phyloP scores from a whole-genome alignment of 2,329 filamentous ascomycete genomes.

The Xylaria arbuscula region DNA sequence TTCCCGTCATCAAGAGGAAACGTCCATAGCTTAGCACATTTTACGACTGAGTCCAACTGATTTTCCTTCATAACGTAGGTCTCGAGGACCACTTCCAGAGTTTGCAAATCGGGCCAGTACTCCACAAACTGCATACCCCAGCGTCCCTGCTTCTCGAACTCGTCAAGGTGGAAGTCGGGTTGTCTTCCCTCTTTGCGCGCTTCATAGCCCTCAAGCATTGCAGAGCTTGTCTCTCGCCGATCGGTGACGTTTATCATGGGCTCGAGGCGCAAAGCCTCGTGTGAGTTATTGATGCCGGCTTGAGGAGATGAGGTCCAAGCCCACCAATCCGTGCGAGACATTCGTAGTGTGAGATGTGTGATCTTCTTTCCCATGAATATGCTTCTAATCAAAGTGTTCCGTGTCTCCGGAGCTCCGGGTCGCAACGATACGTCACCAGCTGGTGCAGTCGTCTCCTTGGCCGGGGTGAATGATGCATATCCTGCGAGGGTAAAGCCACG shows the following conservation, averaged over 20 bases:
- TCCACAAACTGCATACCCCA: constrained; percentile 45
- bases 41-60: constrained; percentile 43
- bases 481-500: constrained; percentile 36
- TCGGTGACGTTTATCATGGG: constrained; percentile 46
- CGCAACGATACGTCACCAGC: constrained; percentile 8
- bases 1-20: constrained; percentile 42
- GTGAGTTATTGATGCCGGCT: constrained; percentile 17
- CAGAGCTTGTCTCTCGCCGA: constrained; percentile 23
- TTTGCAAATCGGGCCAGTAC: constrained; percentile 45
- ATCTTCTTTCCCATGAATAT: constrained; percentile 41
- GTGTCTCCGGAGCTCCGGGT: constrained; percentile 29
- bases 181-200: constrained; percentile 42
- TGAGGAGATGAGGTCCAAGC: constrained; percentile 39
- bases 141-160: constrained; percentile 41
- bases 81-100: constrained; percentile 45
- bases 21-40: constrained; percentile 47
- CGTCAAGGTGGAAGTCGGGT: constrained; percentile 44
- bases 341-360: constrained; percentile 43
- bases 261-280: constrained; percentile 42
- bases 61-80: constrained; percentile 42
- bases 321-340: constrained; percentile 47
- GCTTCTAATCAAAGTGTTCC: constrained; percentile 25
- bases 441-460: constrained; percentile 13
- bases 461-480: constrained; percentile 38
- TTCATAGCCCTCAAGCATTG: constrained; percentile 44